These are phyloP conservation scores for Gleditsia sinensis DNA, from an alignment of 306 rosid species.

Conservation along the genomic window DNA sequence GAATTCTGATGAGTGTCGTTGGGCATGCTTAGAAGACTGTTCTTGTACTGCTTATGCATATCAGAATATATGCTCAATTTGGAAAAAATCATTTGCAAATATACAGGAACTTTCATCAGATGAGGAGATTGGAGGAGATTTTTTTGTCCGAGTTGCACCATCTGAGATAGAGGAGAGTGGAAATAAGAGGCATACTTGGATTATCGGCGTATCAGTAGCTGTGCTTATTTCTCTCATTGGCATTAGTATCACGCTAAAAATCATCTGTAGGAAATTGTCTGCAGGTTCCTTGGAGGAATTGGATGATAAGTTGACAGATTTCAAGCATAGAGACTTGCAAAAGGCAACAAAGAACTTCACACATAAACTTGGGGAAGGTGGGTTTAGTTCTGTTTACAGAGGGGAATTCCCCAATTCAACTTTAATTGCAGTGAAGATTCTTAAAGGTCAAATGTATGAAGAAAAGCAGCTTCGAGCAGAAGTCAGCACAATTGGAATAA, in stretches of 20 bases:
- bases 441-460: conserved; percentile 31
- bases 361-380: conserved; percentile 47
- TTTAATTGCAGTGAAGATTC: conserved; percentile 51
- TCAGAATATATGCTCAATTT: conserved; percentile 5
- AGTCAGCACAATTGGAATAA: conserved; percentile 43
- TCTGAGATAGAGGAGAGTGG: not conserved
- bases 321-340: too few species aligned
- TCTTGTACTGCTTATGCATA: too few species aligned
- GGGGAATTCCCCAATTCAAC: conserved; percentile 35
- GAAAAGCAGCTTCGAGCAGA: conserved; percentile 49
- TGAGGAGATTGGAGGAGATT: not conserved
- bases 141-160: conserved; percentile 15
- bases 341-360: conserved; percentile 50
- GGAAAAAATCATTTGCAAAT: conserved; percentile 9
- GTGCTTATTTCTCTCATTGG: not conserved
- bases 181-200: not conserved
- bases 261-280: too few species aligned
- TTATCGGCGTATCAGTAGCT: not conserved
- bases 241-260: not conserved
- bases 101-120: not conserved
- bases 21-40: too few species aligned
- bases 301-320: too few species aligned
- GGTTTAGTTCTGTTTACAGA: conserved; percentile 53
- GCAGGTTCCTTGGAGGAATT: too few species aligned
- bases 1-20: not conserved